Base-by-base conservation (phyloP, 2,329 filamentous ascomycete species). In the Pezicula neosporulosa region DNA sequence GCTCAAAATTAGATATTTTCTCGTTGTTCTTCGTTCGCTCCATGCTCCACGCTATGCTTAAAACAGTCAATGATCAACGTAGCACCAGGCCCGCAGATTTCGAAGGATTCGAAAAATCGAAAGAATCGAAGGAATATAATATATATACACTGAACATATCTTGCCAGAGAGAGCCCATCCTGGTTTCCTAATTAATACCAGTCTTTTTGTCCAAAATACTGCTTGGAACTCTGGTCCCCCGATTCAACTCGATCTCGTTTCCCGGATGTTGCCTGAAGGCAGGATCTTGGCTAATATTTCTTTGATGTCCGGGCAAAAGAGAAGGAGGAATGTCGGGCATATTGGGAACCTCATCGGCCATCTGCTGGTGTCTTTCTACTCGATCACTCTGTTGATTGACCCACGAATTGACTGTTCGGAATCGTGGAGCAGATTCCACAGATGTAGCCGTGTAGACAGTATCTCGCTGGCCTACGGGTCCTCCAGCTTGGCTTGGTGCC, bases 301-400 rank as follows among this genome's bases (percentile, higher is more conserved):
- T 54, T 49, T 64, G 56, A 50, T 64, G 62, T n/a, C 44, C 36
- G 13, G 47, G 24, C 39, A 60, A 56, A 10, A 60, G 37, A 13
- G 55, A 43, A 5, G 39, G 18, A 16, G 63, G 64, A 42, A 65
- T 51, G 24, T 55, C 50, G 16, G 59, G 65, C 51, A 64, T 62
- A 7, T 56, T 61, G 24, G 60, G 61, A 50, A 63, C 59, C 43
- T 66, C 66, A 37, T 64, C 35, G 12, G 55, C 47, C 35, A 69
- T 70, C 50, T 72, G 70, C 58, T 74, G 70, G 2, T 73, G 75
- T 24, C 76, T 71, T 59, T 74, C 75, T 28, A 82, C 64, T 3
- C 80, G 74, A 2, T 76, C 77, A 8, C 77, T 77, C 65, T 87
- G 83, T 62, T 87, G 82, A 57, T 77, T 77, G 2, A 87, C 83